These are phyloP conservation scores for Calonectria ilicicola DNA, from an alignment of 2,329 filamentous ascomycete species.

Conservation along the genomic window DNA sequence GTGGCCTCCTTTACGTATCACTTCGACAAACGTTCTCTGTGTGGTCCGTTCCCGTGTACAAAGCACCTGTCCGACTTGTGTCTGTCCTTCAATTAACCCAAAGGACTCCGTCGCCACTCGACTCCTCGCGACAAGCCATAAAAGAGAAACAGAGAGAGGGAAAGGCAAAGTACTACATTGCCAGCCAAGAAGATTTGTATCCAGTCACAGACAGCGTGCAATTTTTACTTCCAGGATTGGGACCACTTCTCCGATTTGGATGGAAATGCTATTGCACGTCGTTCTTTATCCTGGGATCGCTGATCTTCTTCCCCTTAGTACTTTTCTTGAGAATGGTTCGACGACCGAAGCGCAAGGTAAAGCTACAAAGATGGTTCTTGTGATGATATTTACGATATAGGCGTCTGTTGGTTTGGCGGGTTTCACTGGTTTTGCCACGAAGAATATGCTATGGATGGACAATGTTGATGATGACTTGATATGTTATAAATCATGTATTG, in stretches of 20 bases:
- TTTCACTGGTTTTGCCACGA: neutral
- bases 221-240: constrained; percentile 74
- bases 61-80: constrained; percentile 74
- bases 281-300: constrained; percentile 71
- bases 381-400: neutral
- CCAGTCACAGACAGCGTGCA: constrained; percentile 81
- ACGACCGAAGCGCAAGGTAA: neutral
- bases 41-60: constrained; percentile 82
- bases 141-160: constrained; percentile 21
- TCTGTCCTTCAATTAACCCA: constrained; percentile 74
- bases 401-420: neutral
- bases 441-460: neutral
- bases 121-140: constrained; percentile 1
- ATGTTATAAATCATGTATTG: no score
- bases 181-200: constrained; percentile 84
- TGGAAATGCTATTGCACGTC: constrained; percentile 76
- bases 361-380: neutral
- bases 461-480: neutral
- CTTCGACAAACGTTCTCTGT: constrained; percentile 82
- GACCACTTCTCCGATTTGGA: constrained; percentile 62
- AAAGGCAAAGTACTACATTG: constrained; percentile 73
- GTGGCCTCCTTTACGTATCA: constrained; percentile 77
- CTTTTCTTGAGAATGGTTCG: neutral
- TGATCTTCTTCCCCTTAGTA: constrained; percentile 51
- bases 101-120: constrained; percentile 47